Percentiles rank a stretch among this genome's conserved stretches.
These are phyloP conservation scores for Neoboletus brunneissimus DNA, from an alignment of 768 basidiomycete species.

Conservation along the genomic window DNA sequence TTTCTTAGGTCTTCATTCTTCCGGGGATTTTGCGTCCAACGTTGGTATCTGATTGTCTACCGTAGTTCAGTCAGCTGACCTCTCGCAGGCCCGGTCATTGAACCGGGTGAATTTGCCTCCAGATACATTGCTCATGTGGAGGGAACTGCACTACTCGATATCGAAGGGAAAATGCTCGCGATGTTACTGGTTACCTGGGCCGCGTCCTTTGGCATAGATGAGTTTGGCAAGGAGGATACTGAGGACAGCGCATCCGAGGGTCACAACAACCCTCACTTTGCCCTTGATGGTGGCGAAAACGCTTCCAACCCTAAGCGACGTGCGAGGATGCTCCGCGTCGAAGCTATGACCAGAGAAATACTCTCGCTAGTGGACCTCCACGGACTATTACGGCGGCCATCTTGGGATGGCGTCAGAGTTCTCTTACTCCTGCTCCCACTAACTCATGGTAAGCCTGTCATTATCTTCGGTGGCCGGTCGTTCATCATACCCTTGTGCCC, in stretches of 20 bases:
- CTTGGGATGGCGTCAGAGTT: conserved; percentile 83
- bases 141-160: conserved; percentile 58
- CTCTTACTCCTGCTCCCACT: conserved; percentile 79
- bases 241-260: conserved; percentile 6
- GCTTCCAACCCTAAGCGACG: conserved; percentile 38
- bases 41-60: conserved; percentile 42
- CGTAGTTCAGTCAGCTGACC: conserved; percentile 5
- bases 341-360: conserved; percentile 72
- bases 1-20: conserved; percentile 89
- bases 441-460: conserved; percentile 62
- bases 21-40: conserved; percentile 78
- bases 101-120: conserved; percentile 73
- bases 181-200: conserved; percentile 88
- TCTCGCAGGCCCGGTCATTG: conserved; percentile 75
- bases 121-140: conserved; percentile 67
- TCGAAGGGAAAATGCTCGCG: conserved; percentile 72
- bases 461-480: not conserved
- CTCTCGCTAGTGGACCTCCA: conserved; percentile 78
- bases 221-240: conserved; percentile 52
- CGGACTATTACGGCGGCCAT: conserved; percentile 74
- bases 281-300: conserved; percentile 25
- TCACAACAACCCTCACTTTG: conserved; percentile 4
- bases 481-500: conserved; percentile 5
- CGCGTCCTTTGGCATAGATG: conserved; percentile 83
- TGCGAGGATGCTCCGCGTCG: conserved; percentile 52